Evolutionary conservation across 257 asterid species (phyloP).

Genomic region (Eucommia ulmoides): DNA sequence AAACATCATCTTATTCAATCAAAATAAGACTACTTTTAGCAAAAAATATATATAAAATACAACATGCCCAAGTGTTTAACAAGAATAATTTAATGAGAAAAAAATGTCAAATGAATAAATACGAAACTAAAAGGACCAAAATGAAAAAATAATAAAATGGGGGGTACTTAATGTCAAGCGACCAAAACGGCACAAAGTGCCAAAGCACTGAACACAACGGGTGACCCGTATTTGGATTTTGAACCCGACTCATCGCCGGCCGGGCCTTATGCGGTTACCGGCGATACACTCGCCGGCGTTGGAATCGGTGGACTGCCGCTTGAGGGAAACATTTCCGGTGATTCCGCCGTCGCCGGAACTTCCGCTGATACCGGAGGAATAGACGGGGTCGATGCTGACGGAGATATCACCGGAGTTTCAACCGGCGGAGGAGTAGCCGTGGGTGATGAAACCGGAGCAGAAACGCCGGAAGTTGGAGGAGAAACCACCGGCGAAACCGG

Average conservation of each 20-base stretch:
- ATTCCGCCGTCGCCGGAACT: too few relatives aligned
- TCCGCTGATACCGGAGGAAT: neutral
- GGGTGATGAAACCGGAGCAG: neutral
- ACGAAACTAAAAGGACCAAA: too few relatives aligned
- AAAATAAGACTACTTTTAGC: too few relatives aligned
- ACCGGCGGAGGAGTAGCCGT: too few relatives aligned
- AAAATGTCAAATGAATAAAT: too few relatives aligned
- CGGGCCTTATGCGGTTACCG: neutral
- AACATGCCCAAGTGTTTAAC: too few relatives aligned
- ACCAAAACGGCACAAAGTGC: neutral
- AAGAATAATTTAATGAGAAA: too few relatives aligned
- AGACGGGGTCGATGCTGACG: neutral
- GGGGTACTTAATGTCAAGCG: too few relatives aligned
- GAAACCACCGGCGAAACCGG: neutral
- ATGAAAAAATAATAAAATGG: too few relatives aligned
- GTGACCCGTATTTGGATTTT: neutral
- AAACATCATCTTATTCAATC: too few relatives aligned
- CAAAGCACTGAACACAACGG: neutral
- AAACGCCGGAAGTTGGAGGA: neutral
- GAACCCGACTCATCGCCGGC: neutral
- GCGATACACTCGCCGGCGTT: neutral
- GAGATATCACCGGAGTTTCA: neutral
- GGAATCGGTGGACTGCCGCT: neutral
- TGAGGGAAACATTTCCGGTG: neutral
- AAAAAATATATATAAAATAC: too few relatives aligned